phyloP scores from a whole-genome alignment of 2,329 filamentous ascomycete genomes.

The Diplodia sapinea region DNA sequence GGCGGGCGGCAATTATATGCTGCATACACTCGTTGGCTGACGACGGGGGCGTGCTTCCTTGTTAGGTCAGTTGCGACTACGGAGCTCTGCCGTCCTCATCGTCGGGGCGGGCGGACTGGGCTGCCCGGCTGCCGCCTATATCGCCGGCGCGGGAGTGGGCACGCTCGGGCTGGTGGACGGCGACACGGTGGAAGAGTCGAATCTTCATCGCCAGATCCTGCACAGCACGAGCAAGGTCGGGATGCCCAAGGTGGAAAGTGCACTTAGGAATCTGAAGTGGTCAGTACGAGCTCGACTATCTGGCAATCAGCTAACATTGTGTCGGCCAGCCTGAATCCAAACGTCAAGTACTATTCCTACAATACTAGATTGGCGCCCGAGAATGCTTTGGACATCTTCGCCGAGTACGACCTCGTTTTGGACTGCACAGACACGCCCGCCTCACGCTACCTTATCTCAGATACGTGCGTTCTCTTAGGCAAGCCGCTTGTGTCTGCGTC shows the following conservation, averaged over 20 bases:
- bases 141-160: constrained; percentile 87
- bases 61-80: constrained; percentile 76
- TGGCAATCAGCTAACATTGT: background rate
- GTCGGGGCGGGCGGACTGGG: constrained; percentile 89
- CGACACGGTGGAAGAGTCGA: constrained; percentile 85
- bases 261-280: constrained; percentile 50
- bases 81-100: constrained; percentile 73
- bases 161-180: constrained; percentile 84
- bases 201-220: constrained; percentile 89
- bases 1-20: background rate
- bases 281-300: constrained; percentile 41
- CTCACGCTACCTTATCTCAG: constrained; percentile 89
- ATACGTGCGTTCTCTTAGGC: constrained; percentile 78
- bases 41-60: background rate
- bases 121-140: constrained; percentile 89
- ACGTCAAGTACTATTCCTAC: constrained; percentile 68
- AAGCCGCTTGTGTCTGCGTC: constrained; percentile 89
- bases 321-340: constrained; percentile 70
- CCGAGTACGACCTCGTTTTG: constrained; percentile 79
- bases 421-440: constrained; percentile 96
- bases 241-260: constrained; percentile 80
- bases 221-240: constrained; percentile 75
- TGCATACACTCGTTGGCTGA: background rate
- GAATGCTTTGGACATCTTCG: constrained; percentile 70
- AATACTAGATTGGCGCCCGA: constrained; percentile 68